phyloP scores from a whole-genome alignment of 2,329 filamentous ascomycete genomes.

The Fusarium veterinarium region DNA sequence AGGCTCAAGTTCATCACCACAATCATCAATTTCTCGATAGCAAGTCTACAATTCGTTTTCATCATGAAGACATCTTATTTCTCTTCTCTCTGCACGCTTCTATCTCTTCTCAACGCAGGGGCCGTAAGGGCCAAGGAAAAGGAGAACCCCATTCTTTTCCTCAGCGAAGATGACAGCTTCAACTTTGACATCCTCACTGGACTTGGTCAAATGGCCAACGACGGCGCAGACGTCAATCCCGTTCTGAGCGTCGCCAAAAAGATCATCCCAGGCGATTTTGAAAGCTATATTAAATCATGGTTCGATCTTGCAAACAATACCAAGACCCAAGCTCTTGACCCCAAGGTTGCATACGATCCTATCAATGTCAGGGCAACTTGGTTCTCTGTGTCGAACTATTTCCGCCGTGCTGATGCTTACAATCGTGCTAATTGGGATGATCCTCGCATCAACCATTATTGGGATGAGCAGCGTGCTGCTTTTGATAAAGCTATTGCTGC shows the following conservation, averaged over 20 bases:
- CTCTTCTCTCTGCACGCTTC: fast-evolving
- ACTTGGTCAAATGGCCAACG: conserved; percentile 1
- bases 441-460: conserved; percentile 53
- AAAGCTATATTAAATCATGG: conserved; percentile 40
- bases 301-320: conserved; percentile 38
- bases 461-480: conserved; percentile 50
- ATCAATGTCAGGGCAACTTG: conserved; percentile 41
- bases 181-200: conserved; percentile 32
- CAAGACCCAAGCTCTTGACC: conserved; percentile 31
- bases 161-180: conserved; percentile 22
- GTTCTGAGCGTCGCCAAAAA: conserved; percentile 46
- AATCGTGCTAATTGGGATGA: conserved; percentile 55
- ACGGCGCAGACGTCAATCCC: conserved; percentile 45
- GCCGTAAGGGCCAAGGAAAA: neutral
- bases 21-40: neutral
- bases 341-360: conserved; percentile 33
- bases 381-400: conserved; percentile 57
- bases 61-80: neutral
- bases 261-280: conserved; percentile 40
- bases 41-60: neutral
- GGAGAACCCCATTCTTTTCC: conserved; percentile 7
- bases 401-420: conserved; percentile 56
- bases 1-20: neutral
- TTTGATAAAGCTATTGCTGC: conserved; percentile 54
- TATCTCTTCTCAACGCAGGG: neutral